Base-by-base conservation (phyloP, 2,329 filamentous ascomycete genomes). In the Penicillium aurantiogriseum region DNA sequence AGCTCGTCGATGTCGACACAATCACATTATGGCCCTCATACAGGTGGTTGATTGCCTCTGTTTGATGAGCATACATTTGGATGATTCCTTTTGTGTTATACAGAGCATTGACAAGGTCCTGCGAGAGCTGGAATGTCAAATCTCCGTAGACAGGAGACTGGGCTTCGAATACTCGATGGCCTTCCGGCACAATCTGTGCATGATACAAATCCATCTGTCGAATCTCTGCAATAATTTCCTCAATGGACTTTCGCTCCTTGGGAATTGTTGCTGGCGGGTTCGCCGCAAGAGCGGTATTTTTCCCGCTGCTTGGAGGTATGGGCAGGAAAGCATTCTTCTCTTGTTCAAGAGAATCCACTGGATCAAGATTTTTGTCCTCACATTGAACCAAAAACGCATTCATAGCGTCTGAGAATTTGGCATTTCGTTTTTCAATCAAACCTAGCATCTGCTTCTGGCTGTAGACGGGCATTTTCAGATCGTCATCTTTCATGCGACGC, bases 1-100 rank as follows among this genome's bases (percentile, higher is more conserved):
- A 99, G 70, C 91, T 96, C 0, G 94, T 99, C 0, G 93, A 96
- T 0, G 94, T 99, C 1, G 92, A 88, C 1, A 99, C 88, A 51
- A 99, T 93, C 15, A 97, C 91, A 71, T 97, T 87, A 38, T 88
- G 84, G 0, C 92, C 93, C 3, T 88, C 84, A 55, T 93, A 83
- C 1, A 99, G 79, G 59, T 88, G 85, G 69, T 99, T 99, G 66
- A 99, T 91, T 0, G 94, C 94, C 75, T 96, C 90, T 0, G 92
- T 87, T 75, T 99, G 94, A 72, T 99, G 94, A 0, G 90, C 87
- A 69, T 95, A 99, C 38, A 99, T 84, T 57, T 88, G 83, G 0
- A 88, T 90, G 57, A 99, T 97, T 3, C 87, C 87, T 65, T 89
- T 90, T 9, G 91, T 90, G 65, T 97, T 97, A 77, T 95, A 99